A percentile compares a stretch with the other conserved stretches of the same genome.
Evolutionary conservation across 805 yeast genomes (phyloP).

Genomic region (Lipomyces sp.): DNA sequence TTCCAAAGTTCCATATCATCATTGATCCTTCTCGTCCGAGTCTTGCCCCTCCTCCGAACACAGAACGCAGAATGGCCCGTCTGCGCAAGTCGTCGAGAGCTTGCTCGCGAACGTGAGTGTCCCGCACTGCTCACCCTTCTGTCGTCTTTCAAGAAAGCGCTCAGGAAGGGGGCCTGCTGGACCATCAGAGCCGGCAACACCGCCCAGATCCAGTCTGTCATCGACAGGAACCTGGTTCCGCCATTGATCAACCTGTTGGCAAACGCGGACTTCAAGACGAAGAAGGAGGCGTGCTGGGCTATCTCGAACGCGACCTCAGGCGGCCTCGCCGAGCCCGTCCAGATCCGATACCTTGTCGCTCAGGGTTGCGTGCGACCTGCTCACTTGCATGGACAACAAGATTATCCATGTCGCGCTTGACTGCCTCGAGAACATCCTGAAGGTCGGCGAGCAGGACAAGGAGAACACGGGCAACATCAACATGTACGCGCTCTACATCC

Average conservation of each 20-base stretch:
- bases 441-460: constrained; percentile 90
- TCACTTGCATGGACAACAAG: constrained; percentile 85
- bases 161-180: constrained; percentile 98
- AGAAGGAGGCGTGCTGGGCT: constrained; percentile 99
- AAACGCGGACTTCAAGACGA: constrained; percentile 89
- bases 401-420: constrained; percentile 93
- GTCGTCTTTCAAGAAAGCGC: constrained; percentile 81
- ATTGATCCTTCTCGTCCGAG: no score
- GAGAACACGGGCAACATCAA: constrained; percentile 71
- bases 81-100: no score
- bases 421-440: constrained; percentile 87
- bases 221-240: constrained; percentile 90
- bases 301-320: constrained; percentile 97
- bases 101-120: no score
- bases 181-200: constrained; percentile 96
- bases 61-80: constrained; percentile 9
- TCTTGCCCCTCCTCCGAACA: no score
- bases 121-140: constrained; percentile 78
- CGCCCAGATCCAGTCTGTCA: constrained; percentile 94
- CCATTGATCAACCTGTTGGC: constrained; percentile 75
- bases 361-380: constrained; percentile 95
- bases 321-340: constrained; percentile 87
- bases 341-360: constrained; percentile 82
- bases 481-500: constrained; percentile 84
- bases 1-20: no score